Evolutionary conservation across 164 flowering plant genomes (phyloP), one percentile per base, ranked within the genome.

Genomic region (Sedum album): DNA sequence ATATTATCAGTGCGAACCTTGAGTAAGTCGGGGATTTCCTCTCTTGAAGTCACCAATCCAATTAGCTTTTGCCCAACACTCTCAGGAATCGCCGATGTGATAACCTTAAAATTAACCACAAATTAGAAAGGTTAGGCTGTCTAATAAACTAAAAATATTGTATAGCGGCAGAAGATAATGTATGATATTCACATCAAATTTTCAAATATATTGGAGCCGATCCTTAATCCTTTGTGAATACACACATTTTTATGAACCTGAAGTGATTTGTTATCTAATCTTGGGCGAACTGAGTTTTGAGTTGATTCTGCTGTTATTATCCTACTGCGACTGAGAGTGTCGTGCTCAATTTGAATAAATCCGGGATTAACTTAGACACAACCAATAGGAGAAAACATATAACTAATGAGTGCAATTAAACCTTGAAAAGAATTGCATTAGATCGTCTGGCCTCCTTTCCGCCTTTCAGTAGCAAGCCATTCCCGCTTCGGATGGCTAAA

Each of bases 21-120:
- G 33, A 92, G 94, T 68, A 92, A 76, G 77, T 89, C 93, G 61
- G 96, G 90, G 66, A 92, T 88, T 72, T 88, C 96, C 31, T 88
- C 97, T 73, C 94, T 86, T 73, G 91, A 78, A 60, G 92, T 89
- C 69, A 92, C 89, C n/a, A 92, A 85, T 73, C 97, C 96, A 75
- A 92, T 87, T 67, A 92, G 86, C 64, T 77, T 81, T 65, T 74
- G 78, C 60, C 96, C 97, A 73, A 89, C 91, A 51, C 51, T 82
- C 49, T 79, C 75, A 33, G 96, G 96, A 70, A 92, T 80, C 31
- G 86, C 88, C 60, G 75, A 80, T 57, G 91, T 88, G 66, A 89
- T 88, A 64, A 92, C 80, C 97, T 92, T 60, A 21, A 69, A 66
- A 31, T 1, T 8, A 15, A 17, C 10, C 46, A 18, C 5, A 65